phyloP scores from a whole-genome alignment of 2,329 filamentous ascomycete genomes.

The Scedosporium minutisporum region DNA sequence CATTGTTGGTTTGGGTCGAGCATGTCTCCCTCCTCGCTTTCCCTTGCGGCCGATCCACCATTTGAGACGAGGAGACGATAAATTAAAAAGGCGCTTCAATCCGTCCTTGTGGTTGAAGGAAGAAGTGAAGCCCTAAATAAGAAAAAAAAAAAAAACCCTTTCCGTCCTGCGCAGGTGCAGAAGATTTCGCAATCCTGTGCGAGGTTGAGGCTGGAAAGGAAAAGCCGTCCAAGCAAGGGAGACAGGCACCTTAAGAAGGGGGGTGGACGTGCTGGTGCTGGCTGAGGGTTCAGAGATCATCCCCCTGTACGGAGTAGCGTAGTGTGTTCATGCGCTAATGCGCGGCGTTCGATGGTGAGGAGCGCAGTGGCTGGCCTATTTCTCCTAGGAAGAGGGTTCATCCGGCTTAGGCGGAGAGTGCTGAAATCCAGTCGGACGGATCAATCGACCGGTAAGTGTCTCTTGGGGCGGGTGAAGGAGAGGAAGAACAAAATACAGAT shows the following conservation, averaged over 20 bases:
- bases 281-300: neutral
- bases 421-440: neutral
- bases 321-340: constrained; percentile 3
- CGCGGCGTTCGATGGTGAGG: constrained; percentile 1
- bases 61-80: neutral
- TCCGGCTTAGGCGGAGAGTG: neutral
- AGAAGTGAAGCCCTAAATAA: too few species aligned
- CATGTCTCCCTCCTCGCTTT: neutral
- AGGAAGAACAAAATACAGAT: too few species aligned
- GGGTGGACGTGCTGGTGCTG: neutral
- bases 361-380: neutral
- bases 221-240: too few species aligned
- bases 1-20: neutral
- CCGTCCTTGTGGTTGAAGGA: neutral
- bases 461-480: too few species aligned
- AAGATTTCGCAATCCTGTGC: too few species aligned
- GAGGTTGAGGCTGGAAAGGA: too few species aligned
- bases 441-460: neutral
- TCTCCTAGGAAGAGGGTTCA: neutral
- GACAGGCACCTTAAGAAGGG: too few species aligned
- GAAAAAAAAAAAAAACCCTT: too few species aligned
- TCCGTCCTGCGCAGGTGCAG: too few species aligned
- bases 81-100: neutral
- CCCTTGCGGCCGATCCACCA: neutral
- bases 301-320: neutral